phyloP scores from a whole-genome alignment of 139 green algal species.

The Yamagishiella unicocca region DNA sequence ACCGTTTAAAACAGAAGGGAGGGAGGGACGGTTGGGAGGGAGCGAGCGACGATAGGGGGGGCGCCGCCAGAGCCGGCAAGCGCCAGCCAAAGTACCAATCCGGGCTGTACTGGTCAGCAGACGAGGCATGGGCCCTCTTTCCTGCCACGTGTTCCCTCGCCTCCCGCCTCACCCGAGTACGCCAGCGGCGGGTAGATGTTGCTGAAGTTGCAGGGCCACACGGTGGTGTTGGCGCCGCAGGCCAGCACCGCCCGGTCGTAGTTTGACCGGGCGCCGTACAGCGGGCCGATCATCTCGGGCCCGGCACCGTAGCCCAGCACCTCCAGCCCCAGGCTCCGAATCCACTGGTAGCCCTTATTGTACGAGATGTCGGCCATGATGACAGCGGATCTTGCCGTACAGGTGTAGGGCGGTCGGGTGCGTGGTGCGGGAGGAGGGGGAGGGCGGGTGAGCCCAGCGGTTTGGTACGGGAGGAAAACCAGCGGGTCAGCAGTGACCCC shows the following conservation, averaged over 20 bases:
- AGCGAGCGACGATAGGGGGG: no score
- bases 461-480: no score
- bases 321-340: neutral
- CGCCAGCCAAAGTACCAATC: no score
- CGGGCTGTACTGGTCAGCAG: no score
- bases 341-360: neutral
- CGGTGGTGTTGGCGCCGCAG: neutral
- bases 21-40: no score
- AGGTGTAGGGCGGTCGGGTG: no score
- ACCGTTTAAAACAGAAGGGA: no score
- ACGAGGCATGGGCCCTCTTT: no score
- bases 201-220: neutral
- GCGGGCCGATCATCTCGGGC: neutral
- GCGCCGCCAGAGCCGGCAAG: no score
- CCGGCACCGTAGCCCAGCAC: slow-evolving; percentile 14
- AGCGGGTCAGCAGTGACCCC: no score
- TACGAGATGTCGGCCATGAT: slow-evolving; percentile 17
- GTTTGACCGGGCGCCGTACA: slow-evolving; percentile 26
- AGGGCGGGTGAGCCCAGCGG: no score
- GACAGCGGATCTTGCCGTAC: slow-evolving; percentile 24
- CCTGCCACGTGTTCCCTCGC: neutral
- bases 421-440: no score
- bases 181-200: slow-evolving; percentile 26
- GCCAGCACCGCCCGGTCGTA: neutral
- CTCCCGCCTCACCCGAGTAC: neutral